Conservation (phyloP, 129 eudicot genomes). For the Flaveria ramosissima region DNA sequence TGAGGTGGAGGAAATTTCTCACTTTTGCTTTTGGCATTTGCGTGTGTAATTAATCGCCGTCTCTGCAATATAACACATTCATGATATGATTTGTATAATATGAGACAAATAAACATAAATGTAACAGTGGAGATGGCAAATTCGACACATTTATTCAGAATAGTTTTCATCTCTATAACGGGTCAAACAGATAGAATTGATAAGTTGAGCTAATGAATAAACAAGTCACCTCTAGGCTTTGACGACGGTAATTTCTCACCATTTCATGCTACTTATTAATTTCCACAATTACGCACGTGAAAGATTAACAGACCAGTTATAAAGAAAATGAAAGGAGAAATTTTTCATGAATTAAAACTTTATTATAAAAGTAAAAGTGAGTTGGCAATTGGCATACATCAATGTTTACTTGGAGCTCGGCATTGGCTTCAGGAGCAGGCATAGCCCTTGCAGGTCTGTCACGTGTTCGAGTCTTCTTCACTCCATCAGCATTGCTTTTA, state of each 20-base stretch:
- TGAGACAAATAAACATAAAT: no score
- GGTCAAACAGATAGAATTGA: not conserved
- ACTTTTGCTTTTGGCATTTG: constrained; percentile 86
- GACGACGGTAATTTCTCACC: no score
- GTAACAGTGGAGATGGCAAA: not conserved
- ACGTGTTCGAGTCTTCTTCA: constrained; percentile 60
- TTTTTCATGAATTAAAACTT: not conserved
- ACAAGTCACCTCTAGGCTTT: not conserved
- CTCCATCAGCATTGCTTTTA: constrained; percentile 57
- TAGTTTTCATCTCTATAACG: not conserved
- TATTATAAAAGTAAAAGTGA: not conserved
- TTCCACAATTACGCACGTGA: no score
- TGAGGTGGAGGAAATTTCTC: constrained; percentile 92
- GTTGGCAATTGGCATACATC: constrained; percentile 60
- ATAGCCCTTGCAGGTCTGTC: constrained; percentile 63
- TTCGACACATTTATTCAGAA: not conserved
- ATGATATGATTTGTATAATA: not conserved
- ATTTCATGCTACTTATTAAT: no score
- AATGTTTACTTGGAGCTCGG: constrained; percentile 78
- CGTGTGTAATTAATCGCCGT: constrained; percentile 69
- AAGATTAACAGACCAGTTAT: not conserved
- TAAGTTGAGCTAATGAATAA: no score
- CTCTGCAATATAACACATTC: constrained; percentile 45
- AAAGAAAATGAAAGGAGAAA: not conserved
- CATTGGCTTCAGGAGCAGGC: constrained; percentile 94